These are phyloP conservation scores for Cytospora leucostoma DNA, from an alignment of 2,329 filamentous ascomycete genomes.

Conservation along the genomic window DNA sequence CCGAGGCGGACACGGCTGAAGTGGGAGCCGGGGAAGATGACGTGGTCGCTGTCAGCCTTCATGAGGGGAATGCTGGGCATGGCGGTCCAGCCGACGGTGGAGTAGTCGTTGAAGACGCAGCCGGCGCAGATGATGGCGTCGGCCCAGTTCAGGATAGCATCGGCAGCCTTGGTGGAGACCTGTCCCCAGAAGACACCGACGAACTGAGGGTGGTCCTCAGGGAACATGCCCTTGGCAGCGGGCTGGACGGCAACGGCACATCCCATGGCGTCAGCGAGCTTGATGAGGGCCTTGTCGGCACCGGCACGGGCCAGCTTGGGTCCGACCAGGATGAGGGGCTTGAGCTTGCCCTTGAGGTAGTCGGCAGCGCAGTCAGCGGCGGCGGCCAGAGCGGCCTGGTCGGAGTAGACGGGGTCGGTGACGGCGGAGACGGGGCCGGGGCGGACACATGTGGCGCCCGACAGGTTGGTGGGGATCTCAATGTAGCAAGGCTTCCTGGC, in stretches of 20 bases:
- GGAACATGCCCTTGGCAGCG: constrained; percentile 37
- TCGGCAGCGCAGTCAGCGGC: constrained; percentile 31
- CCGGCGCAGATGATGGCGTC: constrained; percentile 35
- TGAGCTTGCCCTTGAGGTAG: constrained; percentile 33
- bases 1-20: constrained; percentile 34
- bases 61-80: constrained; percentile 34
- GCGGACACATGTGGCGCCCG: constrained; percentile 33
- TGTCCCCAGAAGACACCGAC: constrained; percentile 35
- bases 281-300: constrained; percentile 31
- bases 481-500: constrained; percentile 34
- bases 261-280: constrained; percentile 34
- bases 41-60: constrained; percentile 34
- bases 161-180: constrained; percentile 33
- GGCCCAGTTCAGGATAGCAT: constrained; percentile 34
- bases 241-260: constrained; percentile 35
- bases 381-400: constrained; percentile 31
- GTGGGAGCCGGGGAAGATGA: constrained; percentile 33
- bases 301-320: constrained; percentile 31
- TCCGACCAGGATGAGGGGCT: constrained; percentile 34
- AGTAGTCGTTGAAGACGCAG: constrained; percentile 35
- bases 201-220: constrained; percentile 34
- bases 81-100: constrained; percentile 35
- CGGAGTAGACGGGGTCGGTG: constrained; percentile 29
- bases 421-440: constrained; percentile 34
- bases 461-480: constrained; percentile 35